A percentile compares a stretch with the other conserved stretches of the same genome.
phyloP scores from a whole-genome alignment of 805 yeast species.

The Danielozyma ontarioensis region DNA sequence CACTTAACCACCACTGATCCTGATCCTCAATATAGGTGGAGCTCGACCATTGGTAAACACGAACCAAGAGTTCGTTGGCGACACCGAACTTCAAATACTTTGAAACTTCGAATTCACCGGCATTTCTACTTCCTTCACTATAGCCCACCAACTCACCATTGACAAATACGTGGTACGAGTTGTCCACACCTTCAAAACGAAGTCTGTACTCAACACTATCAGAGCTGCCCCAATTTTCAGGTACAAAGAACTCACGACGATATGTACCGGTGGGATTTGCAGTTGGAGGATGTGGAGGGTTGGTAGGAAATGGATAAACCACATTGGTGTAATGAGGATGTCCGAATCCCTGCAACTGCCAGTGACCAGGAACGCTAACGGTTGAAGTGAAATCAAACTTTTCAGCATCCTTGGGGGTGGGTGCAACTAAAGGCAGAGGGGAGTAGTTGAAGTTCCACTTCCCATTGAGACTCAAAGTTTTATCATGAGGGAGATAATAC shows the following conservation, averaged over 20 bases:
- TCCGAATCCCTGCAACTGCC: constrained; percentile 33
- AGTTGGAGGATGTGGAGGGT: constrained; percentile 28
- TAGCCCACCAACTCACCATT: constrained; percentile 26
- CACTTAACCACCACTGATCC: constrained; percentile 38
- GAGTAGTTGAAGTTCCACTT: constrained; percentile 10
- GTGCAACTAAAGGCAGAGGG: constrained; percentile 5
- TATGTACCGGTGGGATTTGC: constrained; percentile 29
- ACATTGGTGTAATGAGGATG: constrained; percentile 30
- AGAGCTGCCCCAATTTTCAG: constrained; percentile 6
- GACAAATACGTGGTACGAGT: constrained; percentile 26
- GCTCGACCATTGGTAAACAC: constrained; percentile 28
- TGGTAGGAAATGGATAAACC: constrained; percentile 23
- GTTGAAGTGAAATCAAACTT: constrained; percentile 1
- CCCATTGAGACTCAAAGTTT: constrained; percentile 8
- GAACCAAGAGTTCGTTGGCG: constrained; percentile 13
- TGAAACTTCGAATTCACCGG: constrained; percentile 25
- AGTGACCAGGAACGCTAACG: constrained; percentile 27
- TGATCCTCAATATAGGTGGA: constrained; percentile 32
- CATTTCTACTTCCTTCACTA: constrained; percentile 27
- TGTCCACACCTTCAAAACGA: constrained; percentile 33
- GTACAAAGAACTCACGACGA: constrained; percentile 15
- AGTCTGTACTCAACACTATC: constrained; percentile 12
- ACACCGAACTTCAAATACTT: constrained; percentile 3
- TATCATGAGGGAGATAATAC: constrained; percentile 8
- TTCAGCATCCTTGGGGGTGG: constrained; percentile 3